Base-by-base conservation (phyloP, 2,329 filamentous ascomycete genomes). In the Cryphonectria nitschkei region DNA sequence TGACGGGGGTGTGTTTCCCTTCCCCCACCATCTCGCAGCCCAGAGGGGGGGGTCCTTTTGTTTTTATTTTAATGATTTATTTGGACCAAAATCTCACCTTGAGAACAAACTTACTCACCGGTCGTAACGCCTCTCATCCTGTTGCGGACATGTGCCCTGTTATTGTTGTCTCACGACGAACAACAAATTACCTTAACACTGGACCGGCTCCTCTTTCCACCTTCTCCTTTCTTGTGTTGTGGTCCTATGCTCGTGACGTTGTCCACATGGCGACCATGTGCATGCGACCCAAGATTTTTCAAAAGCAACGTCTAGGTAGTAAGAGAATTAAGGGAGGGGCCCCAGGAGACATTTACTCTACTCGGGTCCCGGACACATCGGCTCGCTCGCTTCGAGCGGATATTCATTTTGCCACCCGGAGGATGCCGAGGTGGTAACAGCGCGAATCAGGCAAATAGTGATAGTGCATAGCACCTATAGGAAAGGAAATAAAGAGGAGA, bases 221-320 rank as follows among this genome's bases (percentile, higher is more conserved):
- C 26, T 50, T n/a, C 8, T 50, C 46, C 14, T 2, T 26, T 29
- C 54, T 29, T 7, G 26, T 56, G 54, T 32, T 16, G 14, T 26
- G 54, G 19, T 50, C n/a, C 19, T 14, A 2, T 11, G 54, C 32
- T 19, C 13, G 26, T 58, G 26, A 32, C 8, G 54, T 58, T 29
- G 43, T 50, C 46, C 54, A 58, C 54, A 58, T 58, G 54, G 54
- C 9, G 11, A 29, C 54, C 54, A 58, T 58, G 54, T 58, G 54
- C 54, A 32, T 58, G n/a, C 26, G 4, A 32, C 29, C 9, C 26
- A 14, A 14, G 26, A 2, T 3, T 19, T 26, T 4, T 11, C 9
- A 54, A 54, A 13, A 26, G 34, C n/a, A 26, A 16, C 52, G 26
- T 26, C 52, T 14, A 7, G n/a, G 5, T 16, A 52, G 46, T n/a